These are phyloP conservation scores for Eucalyptus microcorys DNA, from an alignment of 345 rosid species.

Conservation along the genomic window DNA sequence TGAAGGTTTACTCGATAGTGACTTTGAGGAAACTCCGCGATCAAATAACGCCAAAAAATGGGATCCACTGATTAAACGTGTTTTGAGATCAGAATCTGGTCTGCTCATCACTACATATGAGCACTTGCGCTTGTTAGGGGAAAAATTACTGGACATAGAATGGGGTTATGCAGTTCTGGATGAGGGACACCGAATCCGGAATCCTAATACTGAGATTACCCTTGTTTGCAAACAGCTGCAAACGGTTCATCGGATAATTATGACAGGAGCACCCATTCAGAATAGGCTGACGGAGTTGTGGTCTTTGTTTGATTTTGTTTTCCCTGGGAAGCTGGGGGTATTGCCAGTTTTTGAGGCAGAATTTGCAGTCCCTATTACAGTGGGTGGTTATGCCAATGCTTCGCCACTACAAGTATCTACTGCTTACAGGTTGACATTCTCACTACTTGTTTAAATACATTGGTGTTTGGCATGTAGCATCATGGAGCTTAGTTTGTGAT, in stretches of 20 bases:
- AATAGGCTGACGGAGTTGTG: constrained; percentile 85
- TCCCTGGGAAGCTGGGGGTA: constrained; percentile 96
- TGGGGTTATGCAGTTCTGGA: constrained; percentile 97
- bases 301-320: constrained; percentile 98
- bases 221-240: constrained; percentile 94
- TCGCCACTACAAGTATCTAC: constrained; percentile 97
- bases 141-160: constrained; percentile 67
- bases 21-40: constrained; percentile 23
- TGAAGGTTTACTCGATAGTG: constrained; percentile 60
- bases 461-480: neutral
- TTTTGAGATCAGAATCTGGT: constrained; percentile 66
- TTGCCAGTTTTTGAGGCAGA: constrained; percentile 97
- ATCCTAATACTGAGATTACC: constrained; percentile 90
- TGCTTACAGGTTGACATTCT: constrained; percentile 61
- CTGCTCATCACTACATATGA: constrained; percentile 90
- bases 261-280: constrained; percentile 99
- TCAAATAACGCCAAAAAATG: constrained; percentile 58
- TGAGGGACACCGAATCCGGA: constrained; percentile 96
- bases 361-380: constrained; percentile 89
- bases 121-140: constrained; percentile 83
- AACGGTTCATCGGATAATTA: constrained; percentile 85
- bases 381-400: constrained; percentile 98
- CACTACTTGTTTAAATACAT: neutral
- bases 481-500: neutral
- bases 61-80: constrained; percentile 75